Evolutionary conservation across 441 rosid species (phyloP), one percentile per base, ranked within the genome.

Genomic region (Corymbia calophylla): DNA sequence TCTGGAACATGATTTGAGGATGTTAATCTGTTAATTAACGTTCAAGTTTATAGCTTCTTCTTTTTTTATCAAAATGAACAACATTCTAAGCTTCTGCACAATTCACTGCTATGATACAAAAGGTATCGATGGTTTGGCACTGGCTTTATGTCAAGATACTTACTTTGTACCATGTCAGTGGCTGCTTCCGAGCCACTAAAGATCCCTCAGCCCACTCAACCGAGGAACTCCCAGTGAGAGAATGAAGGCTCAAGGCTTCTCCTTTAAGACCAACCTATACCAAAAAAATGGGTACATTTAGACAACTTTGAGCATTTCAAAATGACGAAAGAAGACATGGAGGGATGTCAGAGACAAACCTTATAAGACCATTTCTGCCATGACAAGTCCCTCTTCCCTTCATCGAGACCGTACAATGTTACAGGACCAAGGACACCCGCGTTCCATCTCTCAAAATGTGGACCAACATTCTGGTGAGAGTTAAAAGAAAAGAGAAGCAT

Each of bases 291-390:
- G 14, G 47, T 3, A 54, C 56, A 7, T 32, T 62, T 6, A 16
- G 21, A 73, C 27, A 32, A 55, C 10, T 16, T 18, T 29, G 47
- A 23, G 64, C 60, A 88, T 18, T 54, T 48, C 35, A n/a, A 31
- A 53, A 77, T 1, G 27, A 53, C 53, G 47, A 47, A 86, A 39
- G 53, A 77, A 88, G 58, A 55, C 31, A 88, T 12, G 29, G n/a
- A 39, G 51, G 51, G 29, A 39, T 39, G 49, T 73, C 51, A 21
- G 21, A 87, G 66, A 87, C 60, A 88, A 92, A 97, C 99, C 98
- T 96, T 96, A 92, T 98, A 98, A 77, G 98, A 90, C 99, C 99
- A 98, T 90, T 95, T 97, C 94, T 97, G 98, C 99, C 99, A 96
- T 39, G 99, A 95, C 88, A 98, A 90, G 91, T 98, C 99, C 91